Evolutionary conservation across 2,329 filamentous ascomycete species (phyloP).

Genomic region (Alternaria panax): DNA sequence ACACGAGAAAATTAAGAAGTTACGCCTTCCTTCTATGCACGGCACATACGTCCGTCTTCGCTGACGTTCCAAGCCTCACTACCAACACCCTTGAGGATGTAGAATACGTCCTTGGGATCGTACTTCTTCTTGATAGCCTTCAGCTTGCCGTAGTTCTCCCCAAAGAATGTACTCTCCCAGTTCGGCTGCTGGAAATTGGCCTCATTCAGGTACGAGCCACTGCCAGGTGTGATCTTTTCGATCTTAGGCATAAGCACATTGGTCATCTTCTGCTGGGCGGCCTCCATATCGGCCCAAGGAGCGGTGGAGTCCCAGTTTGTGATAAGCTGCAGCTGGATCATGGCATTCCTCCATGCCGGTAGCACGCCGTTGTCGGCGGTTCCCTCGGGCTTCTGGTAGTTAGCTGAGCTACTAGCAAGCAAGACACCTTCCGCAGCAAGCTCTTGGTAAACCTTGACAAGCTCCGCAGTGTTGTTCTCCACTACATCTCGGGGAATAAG

Average conservation of each 20-base stretch:
- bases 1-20: not conserved
- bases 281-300: slow-evolving; percentile 19
- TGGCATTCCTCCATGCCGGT: slow-evolving; percentile 33
- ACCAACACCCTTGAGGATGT: slow-evolving; percentile 28
- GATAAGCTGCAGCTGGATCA: slow-evolving; percentile 30
- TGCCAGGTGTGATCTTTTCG: slow-evolving; percentile 27
- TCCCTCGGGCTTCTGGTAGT: slow-evolving; percentile 23
- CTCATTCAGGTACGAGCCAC: slow-evolving; percentile 42
- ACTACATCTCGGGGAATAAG: slow-evolving; percentile 28
- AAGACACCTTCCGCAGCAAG: slow-evolving; percentile 24
- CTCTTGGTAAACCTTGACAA: slow-evolving; percentile 22
- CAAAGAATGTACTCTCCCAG: slow-evolving; percentile 37
- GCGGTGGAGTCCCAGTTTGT: slow-evolving; percentile 29
- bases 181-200: slow-evolving; percentile 35
- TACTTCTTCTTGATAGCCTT: slow-evolving; percentile 31
- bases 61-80: slow-evolving; percentile 28
- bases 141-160: slow-evolving; percentile 28
- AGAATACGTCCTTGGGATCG: slow-evolving; percentile 32
- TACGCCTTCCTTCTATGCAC: not conserved
- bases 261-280: slow-evolving; percentile 23
- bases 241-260: slow-evolving; percentile 35
- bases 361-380: slow-evolving; percentile 30
- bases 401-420: slow-evolving; percentile 24
- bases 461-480: slow-evolving; percentile 23
- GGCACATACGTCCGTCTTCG: slow-evolving; percentile 25